Evolutionary conservation across 805 yeast genomes (phyloP).

Genomic region (Nakazawaea ambrosiae): DNA sequence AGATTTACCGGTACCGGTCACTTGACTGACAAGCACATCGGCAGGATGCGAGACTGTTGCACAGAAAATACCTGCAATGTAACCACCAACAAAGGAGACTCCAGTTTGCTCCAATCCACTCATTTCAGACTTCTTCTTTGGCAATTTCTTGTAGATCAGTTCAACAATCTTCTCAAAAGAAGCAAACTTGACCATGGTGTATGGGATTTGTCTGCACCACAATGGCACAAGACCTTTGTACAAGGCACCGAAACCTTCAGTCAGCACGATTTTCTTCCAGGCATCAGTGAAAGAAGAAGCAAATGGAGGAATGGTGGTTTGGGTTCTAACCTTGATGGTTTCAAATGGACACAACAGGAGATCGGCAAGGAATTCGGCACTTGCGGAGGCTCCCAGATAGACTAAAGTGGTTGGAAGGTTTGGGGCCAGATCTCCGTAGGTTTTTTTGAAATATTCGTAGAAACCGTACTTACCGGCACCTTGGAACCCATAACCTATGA

Average conservation of each 20-base stretch:
- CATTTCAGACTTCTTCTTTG: conserved; percentile 68
- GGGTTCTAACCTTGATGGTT: conserved; percentile 90
- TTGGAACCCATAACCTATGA: conserved; percentile 88
- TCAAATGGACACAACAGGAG: conserved; percentile 88
- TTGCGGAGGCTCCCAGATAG: conserved; percentile 79
- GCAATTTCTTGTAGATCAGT: conserved; percentile 63
- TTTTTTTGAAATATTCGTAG: conserved; percentile 84
- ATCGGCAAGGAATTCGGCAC: conserved; percentile 94
- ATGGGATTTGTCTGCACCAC: conserved; percentile 97
- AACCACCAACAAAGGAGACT: conserved; percentile 92
- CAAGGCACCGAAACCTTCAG: conserved; percentile 67
- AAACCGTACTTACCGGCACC: conserved; percentile 98
- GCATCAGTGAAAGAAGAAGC: conserved; percentile 61
- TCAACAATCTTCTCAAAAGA: conserved; percentile 90
- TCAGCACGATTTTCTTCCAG: conserved; percentile 53
- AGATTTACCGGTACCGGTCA: conserved; percentile 65
- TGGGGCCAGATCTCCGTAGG: conserved; percentile 56
- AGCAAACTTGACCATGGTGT: conserved; percentile 96
- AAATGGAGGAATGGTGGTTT: conserved; percentile 86
- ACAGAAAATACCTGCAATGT: conserved; percentile 95
- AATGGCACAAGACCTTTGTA: conserved; percentile 88
- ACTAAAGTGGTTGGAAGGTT: conserved; percentile 63
- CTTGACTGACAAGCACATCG: conserved; percentile 96
- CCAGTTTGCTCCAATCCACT: conserved; percentile 79
- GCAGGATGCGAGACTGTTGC: conserved; percentile 97